phyloP scores from a whole-genome alignment of 805 yeast genomes.

The Candida silvicultrix region DNA sequence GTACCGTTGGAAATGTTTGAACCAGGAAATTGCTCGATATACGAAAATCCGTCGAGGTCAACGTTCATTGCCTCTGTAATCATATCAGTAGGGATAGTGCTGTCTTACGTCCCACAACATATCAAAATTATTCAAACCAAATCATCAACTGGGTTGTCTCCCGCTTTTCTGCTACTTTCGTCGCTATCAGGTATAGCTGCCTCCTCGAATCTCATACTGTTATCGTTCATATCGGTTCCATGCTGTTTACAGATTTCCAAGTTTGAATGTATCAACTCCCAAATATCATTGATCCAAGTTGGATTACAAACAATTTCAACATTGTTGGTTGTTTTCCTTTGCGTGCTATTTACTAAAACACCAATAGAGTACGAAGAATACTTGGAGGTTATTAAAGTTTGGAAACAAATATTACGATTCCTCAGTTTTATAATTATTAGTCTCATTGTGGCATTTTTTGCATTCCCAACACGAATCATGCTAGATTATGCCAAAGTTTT shows the following conservation, averaged over 20 bases:
- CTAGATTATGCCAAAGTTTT: slow-evolving; percentile 48
- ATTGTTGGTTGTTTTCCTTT: slow-evolving; percentile 46
- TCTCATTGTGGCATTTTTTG: slow-evolving; percentile 27
- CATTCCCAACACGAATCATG: slow-evolving; percentile 5
- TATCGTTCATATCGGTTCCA: slow-evolving; percentile 51
- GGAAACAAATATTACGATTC: slow-evolving; percentile 34
- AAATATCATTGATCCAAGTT: slow-evolving; percentile 61
- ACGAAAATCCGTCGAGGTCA: slow-evolving; percentile 37
- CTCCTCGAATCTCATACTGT: slow-evolving; percentile 55
- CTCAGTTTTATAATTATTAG: slow-evolving; percentile 24
- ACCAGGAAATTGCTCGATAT: slow-evolving; percentile 11
- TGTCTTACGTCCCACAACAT: slow-evolving; percentile 76
- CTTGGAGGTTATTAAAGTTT: slow-evolving; percentile 32
- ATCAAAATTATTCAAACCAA: slow-evolving; percentile 46
- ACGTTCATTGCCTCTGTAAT: slow-evolving; percentile 43
- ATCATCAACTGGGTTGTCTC: slow-evolving; percentile 75
- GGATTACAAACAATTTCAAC: slow-evolving; percentile 58
- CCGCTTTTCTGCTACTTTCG: slow-evolving; percentile 65
- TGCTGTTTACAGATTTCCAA: slow-evolving; percentile 47
- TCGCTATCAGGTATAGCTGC: slow-evolving; percentile 64
- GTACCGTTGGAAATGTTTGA: no score
- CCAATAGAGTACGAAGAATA: slow-evolving; percentile 41
- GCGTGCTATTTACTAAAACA: slow-evolving; percentile 39
- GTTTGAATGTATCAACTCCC: slow-evolving; percentile 62
- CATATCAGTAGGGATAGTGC: slow-evolving; percentile 60